These are phyloP conservation scores for Rhodomyrtus psidioides DNA, from an alignment of 441 rosid genomes.

Conservation along the genomic window DNA sequence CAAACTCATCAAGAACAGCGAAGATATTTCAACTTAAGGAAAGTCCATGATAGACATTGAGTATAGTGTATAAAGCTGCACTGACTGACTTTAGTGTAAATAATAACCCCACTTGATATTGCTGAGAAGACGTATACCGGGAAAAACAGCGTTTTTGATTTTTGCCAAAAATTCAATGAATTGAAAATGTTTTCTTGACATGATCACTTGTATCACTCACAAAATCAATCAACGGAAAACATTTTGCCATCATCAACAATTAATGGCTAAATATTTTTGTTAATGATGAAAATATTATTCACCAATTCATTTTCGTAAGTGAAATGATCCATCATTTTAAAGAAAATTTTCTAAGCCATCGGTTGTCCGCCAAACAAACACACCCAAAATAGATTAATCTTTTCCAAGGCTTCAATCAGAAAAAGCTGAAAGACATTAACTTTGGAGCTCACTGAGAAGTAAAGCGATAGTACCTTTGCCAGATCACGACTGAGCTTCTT, in stretches of 20 bases:
- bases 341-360: background rate
- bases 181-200: background rate
- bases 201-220: background rate
- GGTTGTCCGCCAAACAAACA: background rate
- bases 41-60: background rate
- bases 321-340: background rate
- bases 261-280: background rate
- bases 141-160: background rate
- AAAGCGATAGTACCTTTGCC: constrained; percentile 40
- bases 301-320: background rate
- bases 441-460: background rate
- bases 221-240: background rate
- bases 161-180: background rate
- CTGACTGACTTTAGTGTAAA: background rate
- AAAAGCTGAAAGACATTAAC: background rate
- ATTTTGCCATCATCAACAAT: background rate
- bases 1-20: background rate
- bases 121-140: background rate
- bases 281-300: background rate
- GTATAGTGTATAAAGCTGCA: background rate
- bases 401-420: background rate
- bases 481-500: constrained; percentile 77
- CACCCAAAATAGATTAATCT: background rate
- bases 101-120: background rate
- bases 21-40: background rate